These are phyloP conservation scores for Amoebophrya sp. DNA, from an alignment of 169 alveolate genomes.

Conservation along the genomic window DNA sequence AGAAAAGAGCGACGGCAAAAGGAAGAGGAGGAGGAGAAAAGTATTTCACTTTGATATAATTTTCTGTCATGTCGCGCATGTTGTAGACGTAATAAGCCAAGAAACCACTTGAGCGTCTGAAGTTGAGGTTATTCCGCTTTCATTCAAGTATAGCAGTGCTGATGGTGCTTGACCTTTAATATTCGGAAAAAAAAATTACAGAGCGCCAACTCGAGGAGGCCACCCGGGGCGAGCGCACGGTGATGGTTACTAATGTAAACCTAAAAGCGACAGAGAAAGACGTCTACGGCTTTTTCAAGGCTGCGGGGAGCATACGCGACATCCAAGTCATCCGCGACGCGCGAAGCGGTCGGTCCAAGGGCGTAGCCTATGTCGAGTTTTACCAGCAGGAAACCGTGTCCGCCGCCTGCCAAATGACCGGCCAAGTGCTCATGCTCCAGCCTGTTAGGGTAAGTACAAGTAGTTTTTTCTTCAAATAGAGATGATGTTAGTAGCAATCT, in stretches of 20 bases:
- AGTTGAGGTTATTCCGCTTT: too few relatives aligned
- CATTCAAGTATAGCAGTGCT: too few relatives aligned
- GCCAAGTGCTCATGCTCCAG: background rate
- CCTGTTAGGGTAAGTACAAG: background rate
- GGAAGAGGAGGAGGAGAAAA: background rate
- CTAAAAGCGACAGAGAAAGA: background rate
- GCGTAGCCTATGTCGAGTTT: slow-evolving; percentile 26
- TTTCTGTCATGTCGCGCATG: too few relatives aligned
- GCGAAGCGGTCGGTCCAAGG: slow-evolving; percentile 29
- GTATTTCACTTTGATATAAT: background rate
- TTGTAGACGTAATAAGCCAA: too few relatives aligned
- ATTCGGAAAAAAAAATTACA: background rate
- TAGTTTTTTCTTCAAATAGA: too few relatives aligned
- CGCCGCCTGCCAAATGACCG: background rate
- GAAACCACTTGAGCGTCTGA: too few relatives aligned
- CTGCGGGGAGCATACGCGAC: slow-evolving; percentile 19
- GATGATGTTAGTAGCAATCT: too few relatives aligned
- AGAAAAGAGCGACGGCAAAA: background rate
- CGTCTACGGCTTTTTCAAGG: background rate
- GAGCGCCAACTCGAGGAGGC: slow-evolving; percentile 19
- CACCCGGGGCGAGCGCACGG: background rate
- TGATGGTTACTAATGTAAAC: background rate
- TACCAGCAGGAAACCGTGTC: slow-evolving; percentile 22
- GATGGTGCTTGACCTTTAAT: too few relatives aligned
- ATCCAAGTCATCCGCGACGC: slow-evolving; percentile 20